Conservation (phyloP, 2,329 filamentous ascomycete genomes). For the Stromatinia cepivora region DNA sequence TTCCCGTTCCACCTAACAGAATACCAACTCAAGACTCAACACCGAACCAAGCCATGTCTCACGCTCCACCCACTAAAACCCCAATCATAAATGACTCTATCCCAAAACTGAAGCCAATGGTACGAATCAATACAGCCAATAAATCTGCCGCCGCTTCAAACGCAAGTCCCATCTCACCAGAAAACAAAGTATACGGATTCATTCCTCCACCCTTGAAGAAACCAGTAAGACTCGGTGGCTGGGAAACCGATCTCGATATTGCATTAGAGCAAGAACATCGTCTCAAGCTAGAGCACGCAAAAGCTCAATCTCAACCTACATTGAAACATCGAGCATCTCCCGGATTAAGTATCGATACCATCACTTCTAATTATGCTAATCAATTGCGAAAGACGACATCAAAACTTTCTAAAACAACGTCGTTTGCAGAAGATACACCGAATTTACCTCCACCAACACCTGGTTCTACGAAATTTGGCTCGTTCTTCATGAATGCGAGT, state of each 20-base stretch:
- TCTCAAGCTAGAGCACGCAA: background rate
- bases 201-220: conserved; percentile 10
- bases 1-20: background rate
- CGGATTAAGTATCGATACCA: background rate
- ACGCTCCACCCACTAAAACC: background rate
- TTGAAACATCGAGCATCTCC: background rate
- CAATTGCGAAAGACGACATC: background rate
- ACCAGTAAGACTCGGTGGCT: background rate
- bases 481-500: conserved; percentile 4
- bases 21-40: background rate
- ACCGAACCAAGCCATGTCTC: background rate
- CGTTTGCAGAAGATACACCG: background rate
- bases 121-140: background rate
- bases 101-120: background rate
- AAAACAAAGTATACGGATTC: conserved; percentile 8
- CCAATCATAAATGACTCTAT: background rate
- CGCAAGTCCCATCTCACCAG: background rate
- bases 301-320: background rate
- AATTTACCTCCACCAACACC: too few species aligned
- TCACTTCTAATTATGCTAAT: background rate
- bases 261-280: conserved; percentile 6
- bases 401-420: background rate
- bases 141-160: background rate
- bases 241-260: conserved; percentile 6
- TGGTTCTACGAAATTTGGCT: background rate